These are phyloP conservation scores for Hanseniaspora mollemarum DNA, from an alignment of 805 yeast species.

Conservation along the genomic window DNA sequence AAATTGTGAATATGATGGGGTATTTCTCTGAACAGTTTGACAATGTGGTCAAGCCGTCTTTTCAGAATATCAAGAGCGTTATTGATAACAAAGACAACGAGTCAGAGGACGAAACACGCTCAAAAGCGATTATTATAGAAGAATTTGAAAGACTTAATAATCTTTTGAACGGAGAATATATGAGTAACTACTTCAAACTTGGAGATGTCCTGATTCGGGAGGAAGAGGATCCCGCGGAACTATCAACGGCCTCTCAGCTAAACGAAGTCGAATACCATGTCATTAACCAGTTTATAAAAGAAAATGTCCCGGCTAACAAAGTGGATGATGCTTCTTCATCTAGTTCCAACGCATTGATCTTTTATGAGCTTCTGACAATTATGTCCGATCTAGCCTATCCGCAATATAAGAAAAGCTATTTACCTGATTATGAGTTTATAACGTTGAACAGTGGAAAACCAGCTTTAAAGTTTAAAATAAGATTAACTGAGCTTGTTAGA, in stretches of 20 bases:
- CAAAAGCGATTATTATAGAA: not conserved
- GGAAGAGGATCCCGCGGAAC: not conserved
- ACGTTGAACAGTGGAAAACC: not conserved
- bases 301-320: not conserved
- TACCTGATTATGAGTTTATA: not conserved
- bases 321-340: not conserved
- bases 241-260: not conserved
- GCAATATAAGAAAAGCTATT: not conserved
- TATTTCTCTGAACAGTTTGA: not conserved
- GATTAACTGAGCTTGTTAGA: not conserved
- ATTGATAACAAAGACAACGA: not conserved
- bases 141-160: not conserved
- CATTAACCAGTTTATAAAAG: not conserved
- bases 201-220: not conserved
- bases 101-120: not conserved
- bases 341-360: not conserved
- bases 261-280: not conserved
- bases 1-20: not conserved
- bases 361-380: not conserved
- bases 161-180: not conserved
- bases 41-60: not conserved
- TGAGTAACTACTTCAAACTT: not conserved
- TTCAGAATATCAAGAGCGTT: not conserved
- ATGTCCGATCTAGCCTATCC: conserved; percentile 1
- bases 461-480: not conserved